These are phyloP conservation scores for Naganishia vaughanmartiniae DNA, from an alignment of 768 basidiomycete genomes.

Conservation along the genomic window DNA sequence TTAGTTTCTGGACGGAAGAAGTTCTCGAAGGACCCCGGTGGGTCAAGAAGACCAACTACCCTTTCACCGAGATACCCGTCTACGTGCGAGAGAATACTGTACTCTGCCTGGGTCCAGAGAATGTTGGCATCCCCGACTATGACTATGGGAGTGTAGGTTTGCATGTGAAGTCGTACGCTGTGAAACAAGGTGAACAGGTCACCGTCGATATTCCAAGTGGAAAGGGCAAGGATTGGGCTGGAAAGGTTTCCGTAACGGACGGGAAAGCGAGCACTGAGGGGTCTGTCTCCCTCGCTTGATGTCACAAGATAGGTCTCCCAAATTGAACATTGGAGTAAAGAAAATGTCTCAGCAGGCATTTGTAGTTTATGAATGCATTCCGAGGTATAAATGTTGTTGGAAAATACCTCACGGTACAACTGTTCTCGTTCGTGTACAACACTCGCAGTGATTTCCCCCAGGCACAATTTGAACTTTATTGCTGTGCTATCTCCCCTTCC, in stretches of 20 bases:
- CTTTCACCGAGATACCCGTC: conserved; percentile 65
- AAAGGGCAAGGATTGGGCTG: conserved; percentile 31
- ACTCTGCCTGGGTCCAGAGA: conserved; percentile 61
- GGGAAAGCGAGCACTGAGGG: conserved; percentile 23
- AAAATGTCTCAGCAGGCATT: no score
- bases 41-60: conserved; percentile 63
- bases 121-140: conserved; percentile 63
- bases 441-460: neutral
- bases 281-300: neutral
- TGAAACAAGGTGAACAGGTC: conserved; percentile 54
- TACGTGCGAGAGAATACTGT: conserved; percentile 65
- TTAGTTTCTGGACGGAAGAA: conserved; percentile 58
- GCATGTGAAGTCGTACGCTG: conserved; percentile 61
- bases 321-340: no score
- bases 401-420: no score
- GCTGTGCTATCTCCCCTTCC: neutral
- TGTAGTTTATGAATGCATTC: neutral
- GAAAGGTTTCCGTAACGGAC: conserved; percentile 26
- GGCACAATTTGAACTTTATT: neutral
- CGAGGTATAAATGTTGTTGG: no score
- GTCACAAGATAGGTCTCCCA: no score
- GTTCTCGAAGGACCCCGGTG: conserved; percentile 63
- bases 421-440: neutral
- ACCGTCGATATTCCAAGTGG: conserved; percentile 32
- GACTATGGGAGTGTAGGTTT: conserved; percentile 57